Base-by-base conservation (phyloP, 495 filamentous ascomycete species). In the Penicillium macrosclerotiorum region DNA sequence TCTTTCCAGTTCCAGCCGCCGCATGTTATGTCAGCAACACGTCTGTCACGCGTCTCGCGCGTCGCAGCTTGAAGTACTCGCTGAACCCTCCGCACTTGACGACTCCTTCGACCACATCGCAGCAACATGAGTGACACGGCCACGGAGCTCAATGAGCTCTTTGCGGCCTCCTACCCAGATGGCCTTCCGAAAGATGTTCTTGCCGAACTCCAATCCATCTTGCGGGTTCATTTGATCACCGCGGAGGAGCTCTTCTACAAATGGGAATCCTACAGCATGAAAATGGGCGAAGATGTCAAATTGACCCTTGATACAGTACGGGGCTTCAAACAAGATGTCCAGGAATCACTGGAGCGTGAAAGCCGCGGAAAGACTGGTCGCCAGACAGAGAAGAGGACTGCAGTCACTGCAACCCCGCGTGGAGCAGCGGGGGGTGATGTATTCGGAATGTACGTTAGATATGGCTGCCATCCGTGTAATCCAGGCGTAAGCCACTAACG, bases 261-360 rank as follows among this genome's bases (percentile, higher is more conserved):
- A 78, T 98, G 93, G 93, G 92, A 98, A 57, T 89, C 89, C 0
- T 97, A 96, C 73, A 86, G 83, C 60, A 85, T 98, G 54, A 95
- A 91, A 69, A 93, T 96, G 87, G 82, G 81, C 4, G 86, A 91
- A 16, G 83, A 89, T 49, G 82, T 79, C 31, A 87, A 79, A 39
- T 60, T 91, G 43, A 78, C 82, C 47, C 61, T 90, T 19, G 76
- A 84, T 13, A 87, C 78, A 1, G 77, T 86, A 30, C 73, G 82
- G 42, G 76, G 79, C 31, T 88, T 98, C 51, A 95, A 94, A 63
- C 84, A 89, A 58, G 84, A 92, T 68, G 67, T 96, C 0, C 88
- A 91, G 54, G 91, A 95, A 46, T 74, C 76, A 23, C 66, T 96
- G 45, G 91, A 95, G 54, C 80, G 89, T 41, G 81, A 88, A 31